These are phyloP conservation scores for Oryza australiensis DNA, from an alignment of 176 grass and related monocot species.

Conservation along the genomic window DNA sequence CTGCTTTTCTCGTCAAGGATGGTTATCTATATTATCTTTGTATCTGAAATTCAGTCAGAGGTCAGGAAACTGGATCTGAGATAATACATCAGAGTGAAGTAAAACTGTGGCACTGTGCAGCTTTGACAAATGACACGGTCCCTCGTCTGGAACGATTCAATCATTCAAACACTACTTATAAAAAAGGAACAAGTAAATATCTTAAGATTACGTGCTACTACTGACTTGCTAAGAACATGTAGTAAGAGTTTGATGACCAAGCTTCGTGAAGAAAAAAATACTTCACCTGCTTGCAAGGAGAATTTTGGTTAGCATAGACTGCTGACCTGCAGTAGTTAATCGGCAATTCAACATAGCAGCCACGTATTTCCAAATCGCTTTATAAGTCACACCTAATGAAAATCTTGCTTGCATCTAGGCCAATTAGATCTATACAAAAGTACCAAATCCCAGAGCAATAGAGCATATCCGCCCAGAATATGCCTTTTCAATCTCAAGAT, in stretches of 20 bases:
- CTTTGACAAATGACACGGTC: background rate
- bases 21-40: background rate
- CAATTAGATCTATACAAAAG: background rate
- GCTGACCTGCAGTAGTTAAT: background rate
- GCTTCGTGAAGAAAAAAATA: background rate
- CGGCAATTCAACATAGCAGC: background rate
- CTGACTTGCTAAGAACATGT: too few relatives aligned
- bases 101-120: background rate
- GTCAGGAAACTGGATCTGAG: background rate
- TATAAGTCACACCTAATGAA: background rate
- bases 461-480: background rate
- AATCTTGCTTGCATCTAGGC: background rate
- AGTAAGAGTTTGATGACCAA: background rate
- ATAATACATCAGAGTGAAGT: background rate
- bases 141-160: background rate
- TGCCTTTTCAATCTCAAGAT: background rate
- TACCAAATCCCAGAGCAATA: background rate
- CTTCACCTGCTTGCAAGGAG: background rate
- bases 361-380: background rate
- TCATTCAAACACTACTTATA: background rate
- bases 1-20: background rate
- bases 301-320: background rate
- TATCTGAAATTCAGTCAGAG: background rate
- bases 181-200: background rate
- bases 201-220: background rate